Percentiles rank a stretch among this genome's conserved stretches.
Evolutionary conservation across 257 asterid genomes (phyloP).

Genomic region (Craterostigma plantagineum): DNA sequence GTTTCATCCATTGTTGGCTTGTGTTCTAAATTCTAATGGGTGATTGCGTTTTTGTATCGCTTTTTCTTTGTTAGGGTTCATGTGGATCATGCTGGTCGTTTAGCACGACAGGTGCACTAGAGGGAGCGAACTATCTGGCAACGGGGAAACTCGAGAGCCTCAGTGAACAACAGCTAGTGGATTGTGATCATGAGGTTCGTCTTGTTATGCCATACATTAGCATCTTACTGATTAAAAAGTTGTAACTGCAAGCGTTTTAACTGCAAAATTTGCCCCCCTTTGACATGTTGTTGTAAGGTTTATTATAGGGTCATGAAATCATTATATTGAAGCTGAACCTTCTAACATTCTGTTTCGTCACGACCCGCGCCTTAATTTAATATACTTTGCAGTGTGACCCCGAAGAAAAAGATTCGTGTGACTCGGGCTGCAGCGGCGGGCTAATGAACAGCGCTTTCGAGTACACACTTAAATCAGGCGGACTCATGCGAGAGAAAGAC

Average conservation of each 20-base stretch:
- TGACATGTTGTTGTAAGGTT: no score
- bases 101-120: conserved; percentile 67
- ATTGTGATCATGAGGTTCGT: conserved; percentile 65
- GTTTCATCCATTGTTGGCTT: neutral
- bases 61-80: conserved; percentile 28
- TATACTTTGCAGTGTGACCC: conserved; percentile 67
- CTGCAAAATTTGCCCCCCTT: neutral
- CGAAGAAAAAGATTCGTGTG: conserved; percentile 56
- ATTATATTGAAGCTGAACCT: neutral
- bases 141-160: conserved; percentile 63
- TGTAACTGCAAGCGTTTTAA: neutral
- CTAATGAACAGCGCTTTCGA: conserved; percentile 85
- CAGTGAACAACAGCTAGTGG: conserved; percentile 78
- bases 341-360: neutral
- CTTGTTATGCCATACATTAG: neutral
- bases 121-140: conserved; percentile 56
- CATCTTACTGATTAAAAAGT: neutral
- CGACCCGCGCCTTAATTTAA: neutral
- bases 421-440: conserved; percentile 80
- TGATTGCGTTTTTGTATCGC: conserved; percentile 1
- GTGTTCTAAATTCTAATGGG: neutral
- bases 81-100: conserved; percentile 90
- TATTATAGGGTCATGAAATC: no score
- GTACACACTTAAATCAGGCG: conserved; percentile 73
- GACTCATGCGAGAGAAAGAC: conserved; percentile 73